These are phyloP conservation scores for Leccinum arenicola DNA, from an alignment of 768 basidiomycete genomes.

Conservation along the genomic window DNA sequence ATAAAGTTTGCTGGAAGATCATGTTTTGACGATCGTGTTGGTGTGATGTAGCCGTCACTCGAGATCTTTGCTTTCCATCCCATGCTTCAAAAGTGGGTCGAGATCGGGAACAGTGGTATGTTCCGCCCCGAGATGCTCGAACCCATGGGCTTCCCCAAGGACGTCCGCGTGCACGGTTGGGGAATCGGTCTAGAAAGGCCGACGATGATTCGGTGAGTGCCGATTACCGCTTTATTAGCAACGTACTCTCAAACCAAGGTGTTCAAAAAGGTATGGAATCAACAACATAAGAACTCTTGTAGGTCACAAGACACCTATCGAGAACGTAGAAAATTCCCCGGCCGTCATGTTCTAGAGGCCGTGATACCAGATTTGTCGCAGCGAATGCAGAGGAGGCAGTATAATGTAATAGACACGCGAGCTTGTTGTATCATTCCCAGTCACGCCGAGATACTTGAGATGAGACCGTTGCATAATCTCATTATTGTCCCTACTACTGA, in stretches of 20 bases:
- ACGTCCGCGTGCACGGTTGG: slow-evolving; percentile 96
- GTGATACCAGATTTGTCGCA: slow-evolving; percentile 7
- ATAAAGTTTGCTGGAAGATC: neutral
- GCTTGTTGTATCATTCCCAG: neutral
- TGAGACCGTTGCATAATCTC: neutral
- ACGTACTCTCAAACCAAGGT: slow-evolving; percentile 1
- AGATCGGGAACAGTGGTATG: slow-evolving; percentile 99
- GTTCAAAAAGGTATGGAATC: slow-evolving; percentile 76
- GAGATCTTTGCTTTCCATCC: slow-evolving; percentile 99
- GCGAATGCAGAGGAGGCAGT: neutral
- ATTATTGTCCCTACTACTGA: neutral
- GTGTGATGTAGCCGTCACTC: slow-evolving; percentile 69
- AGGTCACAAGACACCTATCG: slow-evolving; percentile 94
- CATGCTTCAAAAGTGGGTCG: slow-evolving; percentile 90
- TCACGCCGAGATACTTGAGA: neutral
- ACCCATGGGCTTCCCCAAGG: slow-evolving; percentile 97
- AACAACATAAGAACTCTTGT: slow-evolving; percentile 96
- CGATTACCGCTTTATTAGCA: neutral
- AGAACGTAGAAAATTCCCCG: slow-evolving; percentile 81
- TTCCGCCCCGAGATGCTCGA: slow-evolving; percentile 99
- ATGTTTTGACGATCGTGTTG: neutral
- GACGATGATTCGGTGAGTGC: slow-evolving; percentile 92
- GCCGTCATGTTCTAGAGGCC: slow-evolving; percentile 80
- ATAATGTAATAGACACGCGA: slow-evolving; percentile 6
- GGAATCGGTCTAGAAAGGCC: slow-evolving; percentile 92